These are phyloP conservation scores for Alopecurus myosuroides DNA, from an alignment of 176 grass and related monocot genomes.

Conservation along the genomic window DNA sequence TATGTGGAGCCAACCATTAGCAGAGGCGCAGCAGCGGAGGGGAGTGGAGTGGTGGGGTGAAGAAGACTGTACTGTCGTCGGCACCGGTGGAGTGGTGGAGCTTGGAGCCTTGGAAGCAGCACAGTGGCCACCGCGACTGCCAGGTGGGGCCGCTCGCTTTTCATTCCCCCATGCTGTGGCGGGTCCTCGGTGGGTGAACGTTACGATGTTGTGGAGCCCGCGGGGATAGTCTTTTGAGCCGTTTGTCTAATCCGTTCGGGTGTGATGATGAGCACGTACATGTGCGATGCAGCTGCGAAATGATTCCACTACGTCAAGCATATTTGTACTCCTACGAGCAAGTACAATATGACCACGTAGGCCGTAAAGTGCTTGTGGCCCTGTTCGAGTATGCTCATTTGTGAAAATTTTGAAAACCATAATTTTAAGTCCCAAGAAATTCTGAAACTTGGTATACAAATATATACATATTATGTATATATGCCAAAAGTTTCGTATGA, in stretches of 20 bases:
- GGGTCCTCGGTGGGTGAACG: not conserved
- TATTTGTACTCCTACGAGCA: not conserved
- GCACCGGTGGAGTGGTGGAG: not conserved
- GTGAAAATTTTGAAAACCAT: too few species aligned
- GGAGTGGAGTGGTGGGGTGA: not conserved
- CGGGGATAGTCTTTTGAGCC: not conserved
- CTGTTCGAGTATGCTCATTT: too few species aligned
- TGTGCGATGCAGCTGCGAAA: not conserved
- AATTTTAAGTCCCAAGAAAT: too few species aligned
- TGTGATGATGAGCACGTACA: not conserved
- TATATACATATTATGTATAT: too few species aligned
- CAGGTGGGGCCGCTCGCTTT: not conserved
- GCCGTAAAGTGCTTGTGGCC: too few species aligned
- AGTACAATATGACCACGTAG: too few species aligned
- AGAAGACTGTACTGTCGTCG: slow-evolving; percentile 7
- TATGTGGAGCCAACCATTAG: slow-evolving; percentile 21
- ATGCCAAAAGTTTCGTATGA: too few species aligned
- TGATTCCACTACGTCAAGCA: not conserved
- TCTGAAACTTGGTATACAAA: too few species aligned
- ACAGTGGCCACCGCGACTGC: not conserved
- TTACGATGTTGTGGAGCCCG: not conserved
- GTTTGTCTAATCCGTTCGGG: slow-evolving; percentile 18
- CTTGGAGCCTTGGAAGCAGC: not conserved
- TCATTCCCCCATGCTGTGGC: not conserved
- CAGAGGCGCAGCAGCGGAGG: not conserved